Conservation (phyloP, 2,329 filamentous ascomycete species). For the Clarireedia paspali region DNA sequence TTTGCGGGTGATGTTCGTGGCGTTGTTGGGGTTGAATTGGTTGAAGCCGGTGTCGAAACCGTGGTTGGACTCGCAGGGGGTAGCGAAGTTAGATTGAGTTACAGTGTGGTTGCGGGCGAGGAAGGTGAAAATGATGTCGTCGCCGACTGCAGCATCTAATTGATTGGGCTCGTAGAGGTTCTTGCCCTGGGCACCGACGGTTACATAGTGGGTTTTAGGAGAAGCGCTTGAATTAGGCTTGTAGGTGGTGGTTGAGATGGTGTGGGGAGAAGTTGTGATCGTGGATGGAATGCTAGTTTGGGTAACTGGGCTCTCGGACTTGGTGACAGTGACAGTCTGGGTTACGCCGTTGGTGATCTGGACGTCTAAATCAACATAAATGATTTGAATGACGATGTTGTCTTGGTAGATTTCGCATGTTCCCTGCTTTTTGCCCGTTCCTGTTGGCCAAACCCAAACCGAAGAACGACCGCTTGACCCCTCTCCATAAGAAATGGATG, state of each 20-base stretch:
- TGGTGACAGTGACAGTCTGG: neutral
- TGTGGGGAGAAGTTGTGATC: neutral
- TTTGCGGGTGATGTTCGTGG: neutral
- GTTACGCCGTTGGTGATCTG: neutral
- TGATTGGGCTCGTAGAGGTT: constrained; percentile 47
- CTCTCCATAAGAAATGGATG: neutral
- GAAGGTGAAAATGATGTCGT: constrained; percentile 65
- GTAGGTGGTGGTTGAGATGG: neutral
- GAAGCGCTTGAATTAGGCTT: neutral
- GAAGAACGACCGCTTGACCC: constrained; percentile 3
- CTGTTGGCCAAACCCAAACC: constrained; percentile 17
- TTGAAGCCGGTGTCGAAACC: constrained; percentile 54
- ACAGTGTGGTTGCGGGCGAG: constrained; percentile 64
- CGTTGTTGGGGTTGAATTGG: neutral
- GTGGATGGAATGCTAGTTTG: neutral
- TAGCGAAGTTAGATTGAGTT: constrained; percentile 59
- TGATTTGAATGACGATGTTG: constrained; percentile 8
- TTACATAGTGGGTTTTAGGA: neutral
- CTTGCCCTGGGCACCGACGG: neutral
- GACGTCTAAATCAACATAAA: constrained; percentile 2
- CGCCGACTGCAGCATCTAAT: constrained; percentile 52
- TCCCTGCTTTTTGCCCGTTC: constrained; percentile 10
- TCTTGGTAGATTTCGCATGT: constrained; percentile 15
- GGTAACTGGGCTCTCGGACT: neutral
- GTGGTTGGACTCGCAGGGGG: constrained; percentile 51